These are phyloP conservation scores for Gastrolobium bilobum DNA, from an alignment of 306 rosid genomes.

Conservation along the genomic window DNA sequence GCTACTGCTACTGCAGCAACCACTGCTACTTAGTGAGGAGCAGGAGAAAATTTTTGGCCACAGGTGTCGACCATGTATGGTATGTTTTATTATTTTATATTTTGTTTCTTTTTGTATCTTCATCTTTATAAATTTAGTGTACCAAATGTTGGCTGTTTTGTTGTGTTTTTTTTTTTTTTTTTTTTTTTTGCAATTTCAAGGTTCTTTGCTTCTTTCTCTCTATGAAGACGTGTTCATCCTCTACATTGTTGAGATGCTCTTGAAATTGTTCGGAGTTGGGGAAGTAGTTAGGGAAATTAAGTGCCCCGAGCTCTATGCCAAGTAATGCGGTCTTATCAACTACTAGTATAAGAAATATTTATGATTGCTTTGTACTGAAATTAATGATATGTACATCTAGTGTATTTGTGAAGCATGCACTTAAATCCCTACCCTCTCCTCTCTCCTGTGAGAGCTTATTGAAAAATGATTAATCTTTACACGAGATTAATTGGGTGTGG, in stretches of 20 bases:
- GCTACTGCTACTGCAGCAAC: conserved; percentile 24
- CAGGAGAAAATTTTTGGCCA: neutral
- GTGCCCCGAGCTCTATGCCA: conserved; percentile 7
- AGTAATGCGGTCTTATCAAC: neutral
- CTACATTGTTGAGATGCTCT: conserved; percentile 33
- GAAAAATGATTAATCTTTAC: neutral
- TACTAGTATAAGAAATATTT: conserved; percentile 14
- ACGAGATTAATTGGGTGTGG: conserved; percentile 17
- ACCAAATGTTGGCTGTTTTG: conserved; percentile 28
- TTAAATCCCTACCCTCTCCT: conserved; percentile 8
- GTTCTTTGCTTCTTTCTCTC: conserved; percentile 8
- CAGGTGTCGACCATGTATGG: neutral
- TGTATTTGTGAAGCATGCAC: conserved; percentile 33
- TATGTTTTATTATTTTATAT: neutral
- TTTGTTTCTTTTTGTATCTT: neutral
- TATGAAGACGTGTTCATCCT: neutral
- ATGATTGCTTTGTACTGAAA: conserved; percentile 21
- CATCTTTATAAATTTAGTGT: conserved; percentile 6
- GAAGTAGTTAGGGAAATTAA: conserved; percentile 17
- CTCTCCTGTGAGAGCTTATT: neutral
- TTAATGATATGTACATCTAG: conserved; percentile 18
- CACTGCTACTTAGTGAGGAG: neutral
- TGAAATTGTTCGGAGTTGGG: conserved; percentile 37
- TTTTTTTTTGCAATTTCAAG: conserved; percentile 33
- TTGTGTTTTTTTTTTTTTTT: neutral